Evolutionary conservation across 768 basidiomycete species (phyloP).

Genomic region (Scleroderma bovista): DNA sequence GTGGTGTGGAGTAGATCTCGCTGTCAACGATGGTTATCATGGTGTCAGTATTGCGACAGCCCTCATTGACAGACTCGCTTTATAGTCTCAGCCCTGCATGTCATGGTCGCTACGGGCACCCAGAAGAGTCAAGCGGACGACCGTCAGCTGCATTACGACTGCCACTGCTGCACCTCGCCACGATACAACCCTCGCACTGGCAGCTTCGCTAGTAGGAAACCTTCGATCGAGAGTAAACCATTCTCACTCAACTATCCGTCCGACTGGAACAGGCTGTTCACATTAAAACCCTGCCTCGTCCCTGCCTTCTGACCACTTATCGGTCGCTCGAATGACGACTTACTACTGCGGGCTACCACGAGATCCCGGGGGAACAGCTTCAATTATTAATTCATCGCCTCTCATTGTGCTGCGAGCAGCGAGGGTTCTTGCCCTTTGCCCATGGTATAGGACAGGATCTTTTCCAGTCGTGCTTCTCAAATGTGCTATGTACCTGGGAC

Average conservation of each 20-base stretch:
- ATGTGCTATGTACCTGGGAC: neutral
- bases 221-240: neutral
- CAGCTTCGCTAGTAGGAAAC: too few relatives aligned
- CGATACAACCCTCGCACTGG: neutral
- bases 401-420: neutral
- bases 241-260: too few relatives aligned
- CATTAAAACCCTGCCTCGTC: neutral
- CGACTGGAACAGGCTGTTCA: neutral
- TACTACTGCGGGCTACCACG: neutral
- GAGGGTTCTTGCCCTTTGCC: neutral
- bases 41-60: too few relatives aligned
- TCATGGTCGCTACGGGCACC: constrained; percentile 4
- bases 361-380: neutral
- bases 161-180: neutral
- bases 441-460: neutral
- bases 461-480: neutral
- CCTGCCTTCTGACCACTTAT: neutral
- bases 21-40: constrained; percentile 29
- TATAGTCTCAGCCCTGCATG: neutral
- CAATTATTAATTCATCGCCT: neutral
- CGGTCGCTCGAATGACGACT: neutral
- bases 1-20: constrained; percentile 42
- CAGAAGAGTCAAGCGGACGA: constrained; percentile 16
- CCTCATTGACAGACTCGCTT: neutral
- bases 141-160: neutral